A percentile compares a stretch with the other conserved stretches of the same genome.
phyloP scores from a whole-genome alignment of 768 basidiomycete species.

The Amanita pseudoporphyria region DNA sequence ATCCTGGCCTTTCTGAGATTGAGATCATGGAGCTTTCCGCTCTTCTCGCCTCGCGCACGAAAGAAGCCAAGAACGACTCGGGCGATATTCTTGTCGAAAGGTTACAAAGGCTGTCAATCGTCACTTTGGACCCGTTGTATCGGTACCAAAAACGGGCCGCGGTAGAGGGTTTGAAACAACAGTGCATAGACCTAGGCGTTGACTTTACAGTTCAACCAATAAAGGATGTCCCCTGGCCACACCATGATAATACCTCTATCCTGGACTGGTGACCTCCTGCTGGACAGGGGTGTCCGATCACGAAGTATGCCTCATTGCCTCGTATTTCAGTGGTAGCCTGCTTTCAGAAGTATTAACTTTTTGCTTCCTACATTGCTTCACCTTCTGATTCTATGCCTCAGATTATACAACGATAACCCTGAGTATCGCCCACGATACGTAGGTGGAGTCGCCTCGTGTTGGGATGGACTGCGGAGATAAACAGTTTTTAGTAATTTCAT shows the following conservation, averaged over 20 bases:
- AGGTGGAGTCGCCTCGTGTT: too few relatives aligned
- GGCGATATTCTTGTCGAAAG: not conserved
- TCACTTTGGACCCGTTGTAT: not conserved
- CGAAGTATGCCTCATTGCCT: too few relatives aligned
- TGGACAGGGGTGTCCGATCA: too few relatives aligned
- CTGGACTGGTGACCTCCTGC: constrained; percentile 1
- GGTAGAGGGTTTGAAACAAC: not conserved
- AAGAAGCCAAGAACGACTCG: not conserved
- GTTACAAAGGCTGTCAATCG: not conserved
- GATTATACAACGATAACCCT: too few relatives aligned
- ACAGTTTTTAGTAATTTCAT: not conserved
- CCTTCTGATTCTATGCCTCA: too few relatives aligned
- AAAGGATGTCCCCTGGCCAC: not conserved
- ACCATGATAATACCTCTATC: constrained; percentile 1
- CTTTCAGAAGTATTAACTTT: too few relatives aligned
- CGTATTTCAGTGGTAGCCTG: too few relatives aligned
- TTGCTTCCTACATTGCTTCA: too few relatives aligned
- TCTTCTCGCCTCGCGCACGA: not conserved
- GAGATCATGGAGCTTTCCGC: not conserved
- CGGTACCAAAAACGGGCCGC: not conserved
- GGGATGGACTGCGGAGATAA: not conserved
- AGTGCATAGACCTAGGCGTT: not conserved
- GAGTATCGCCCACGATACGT: too few relatives aligned
- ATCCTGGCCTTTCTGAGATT: not conserved
- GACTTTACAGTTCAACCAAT: not conserved